phyloP scores from a whole-genome alignment of 176 grass and related monocot genomes.

The Aegilops speltoides region DNA sequence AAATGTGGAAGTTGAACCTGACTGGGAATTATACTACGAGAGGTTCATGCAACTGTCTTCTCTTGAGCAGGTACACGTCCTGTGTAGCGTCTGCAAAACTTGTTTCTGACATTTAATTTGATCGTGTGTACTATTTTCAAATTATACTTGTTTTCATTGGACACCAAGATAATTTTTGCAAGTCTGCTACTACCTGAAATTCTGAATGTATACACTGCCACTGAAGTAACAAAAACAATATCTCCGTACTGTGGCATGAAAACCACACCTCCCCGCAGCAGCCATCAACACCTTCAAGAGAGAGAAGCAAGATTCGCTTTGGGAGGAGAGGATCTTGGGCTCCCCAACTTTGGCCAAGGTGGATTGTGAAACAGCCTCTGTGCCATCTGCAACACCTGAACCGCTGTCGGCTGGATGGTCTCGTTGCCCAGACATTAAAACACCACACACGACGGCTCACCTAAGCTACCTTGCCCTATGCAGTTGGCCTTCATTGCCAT shows the following conservation, averaged over 20 bases:
- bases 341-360: too few species aligned
- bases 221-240: not conserved
- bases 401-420: not conserved
- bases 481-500: not conserved
- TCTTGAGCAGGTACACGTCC: slow-evolving; percentile 73
- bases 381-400: not conserved
- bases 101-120: not conserved
- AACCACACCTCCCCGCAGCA: too few species aligned
- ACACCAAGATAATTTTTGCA: not conserved
- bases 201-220: not conserved
- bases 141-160: slow-evolving; percentile 2
- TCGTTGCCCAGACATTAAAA: not conserved
- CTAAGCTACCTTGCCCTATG: not conserved
- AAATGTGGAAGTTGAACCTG: slow-evolving; percentile 94
- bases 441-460: not conserved
- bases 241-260: too few species aligned
- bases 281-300: too few species aligned
- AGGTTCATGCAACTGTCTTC: slow-evolving; percentile 86
- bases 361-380: too few species aligned
- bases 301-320: too few species aligned
- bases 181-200: not conserved
- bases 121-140: not conserved
- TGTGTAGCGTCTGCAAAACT: slow-evolving; percentile 17
- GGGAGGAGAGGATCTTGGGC: too few species aligned
- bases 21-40: slow-evolving; percentile 97